A percentile compares a stretch with the other conserved stretches of the same genome.
These are phyloP conservation scores for Cordyceps cateniannulata DNA, from an alignment of 2,329 filamentous ascomycete genomes.

Conservation along the genomic window DNA sequence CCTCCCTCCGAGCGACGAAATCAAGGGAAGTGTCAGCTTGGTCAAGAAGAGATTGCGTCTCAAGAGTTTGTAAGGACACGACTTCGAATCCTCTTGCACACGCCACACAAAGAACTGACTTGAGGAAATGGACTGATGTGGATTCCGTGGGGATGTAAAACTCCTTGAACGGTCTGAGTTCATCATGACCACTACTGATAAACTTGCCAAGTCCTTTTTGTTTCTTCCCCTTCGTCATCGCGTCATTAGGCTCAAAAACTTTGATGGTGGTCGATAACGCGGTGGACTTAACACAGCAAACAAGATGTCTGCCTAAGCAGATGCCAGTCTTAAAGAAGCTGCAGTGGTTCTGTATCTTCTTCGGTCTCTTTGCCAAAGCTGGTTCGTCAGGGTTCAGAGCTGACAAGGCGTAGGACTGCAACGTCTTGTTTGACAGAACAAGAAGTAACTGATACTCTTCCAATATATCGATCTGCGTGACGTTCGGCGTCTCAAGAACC, in stretches of 20 bases:
- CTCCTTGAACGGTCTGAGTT: conserved; percentile 95
- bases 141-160: conserved; percentile 98
- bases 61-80: conserved; percentile 92
- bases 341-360: conserved; percentile 95
- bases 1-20: conserved; percentile 90
- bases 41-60: conserved; percentile 93
- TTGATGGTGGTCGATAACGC: conserved; percentile 94
- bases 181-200: conserved; percentile 87
- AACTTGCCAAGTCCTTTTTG: conserved; percentile 94
- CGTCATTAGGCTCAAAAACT: conserved; percentile 97
- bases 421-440: conserved; percentile 86
- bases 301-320: conserved; percentile 86
- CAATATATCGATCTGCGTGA: conserved; percentile 92
- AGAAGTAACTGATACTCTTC: conserved; percentile 91
- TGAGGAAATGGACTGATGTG: conserved; percentile 96
- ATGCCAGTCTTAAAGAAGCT: conserved; percentile 98
- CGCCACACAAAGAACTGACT: conserved; percentile 92
- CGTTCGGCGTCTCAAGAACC: conserved; percentile 77
- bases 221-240: conserved; percentile 88
- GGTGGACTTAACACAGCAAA: conserved; percentile 93
- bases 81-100: conserved; percentile 96
- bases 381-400: conserved; percentile 81
- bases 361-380: conserved; percentile 73
- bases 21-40: conserved; percentile 97
- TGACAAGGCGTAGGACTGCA: conserved; percentile 82